phyloP scores from a whole-genome alignment of 768 basidiomycete species.

The Tricholomella constricta region DNA sequence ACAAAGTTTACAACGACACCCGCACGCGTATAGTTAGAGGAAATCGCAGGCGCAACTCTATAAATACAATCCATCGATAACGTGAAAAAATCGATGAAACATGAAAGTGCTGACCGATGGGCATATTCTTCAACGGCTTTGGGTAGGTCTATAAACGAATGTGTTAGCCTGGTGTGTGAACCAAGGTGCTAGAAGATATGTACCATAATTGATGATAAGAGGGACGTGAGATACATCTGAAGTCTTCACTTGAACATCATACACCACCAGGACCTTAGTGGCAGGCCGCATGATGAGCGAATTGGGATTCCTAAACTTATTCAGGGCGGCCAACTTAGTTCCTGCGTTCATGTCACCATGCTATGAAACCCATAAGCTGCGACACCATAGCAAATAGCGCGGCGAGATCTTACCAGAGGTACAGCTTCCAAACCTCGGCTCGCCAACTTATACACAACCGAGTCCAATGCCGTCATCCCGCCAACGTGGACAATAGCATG shows the following conservation, averaged over 20 bases:
- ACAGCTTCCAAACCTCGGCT: slow-evolving; percentile 86
- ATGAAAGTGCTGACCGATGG: slow-evolving; percentile 62
- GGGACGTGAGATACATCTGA: slow-evolving; percentile 90
- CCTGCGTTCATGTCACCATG: slow-evolving; percentile 92
- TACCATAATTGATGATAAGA: slow-evolving; percentile 94
- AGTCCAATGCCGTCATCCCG: slow-evolving; percentile 82
- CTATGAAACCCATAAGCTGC: slow-evolving; percentile 40
- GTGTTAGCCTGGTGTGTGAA: background rate
- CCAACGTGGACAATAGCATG: slow-evolving; percentile 90
- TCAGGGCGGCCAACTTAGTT: slow-evolving; percentile 78
- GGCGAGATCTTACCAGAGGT: slow-evolving; percentile 66
- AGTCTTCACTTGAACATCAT: slow-evolving; percentile 90
- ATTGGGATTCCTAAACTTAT: slow-evolving; percentile 73
- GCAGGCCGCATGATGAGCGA: slow-evolving; percentile 60
- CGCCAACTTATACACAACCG: slow-evolving; percentile 88
- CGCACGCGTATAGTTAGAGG: slow-evolving; percentile 81
- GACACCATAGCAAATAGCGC: slow-evolving; percentile 4
- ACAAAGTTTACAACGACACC: slow-evolving; percentile 97
- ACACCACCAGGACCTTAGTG: slow-evolving; percentile 84
- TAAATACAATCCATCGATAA: slow-evolving; percentile 14
- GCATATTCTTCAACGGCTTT: slow-evolving; percentile 98
- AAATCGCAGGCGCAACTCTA: slow-evolving; percentile 85
- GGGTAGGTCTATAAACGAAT: slow-evolving; percentile 65
- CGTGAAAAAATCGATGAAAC: background rate
- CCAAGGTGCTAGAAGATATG: slow-evolving; percentile 6